phyloP scores from a whole-genome alignment of 768 basidiomycete genomes.

The Rossbeevera mucosa region DNA sequence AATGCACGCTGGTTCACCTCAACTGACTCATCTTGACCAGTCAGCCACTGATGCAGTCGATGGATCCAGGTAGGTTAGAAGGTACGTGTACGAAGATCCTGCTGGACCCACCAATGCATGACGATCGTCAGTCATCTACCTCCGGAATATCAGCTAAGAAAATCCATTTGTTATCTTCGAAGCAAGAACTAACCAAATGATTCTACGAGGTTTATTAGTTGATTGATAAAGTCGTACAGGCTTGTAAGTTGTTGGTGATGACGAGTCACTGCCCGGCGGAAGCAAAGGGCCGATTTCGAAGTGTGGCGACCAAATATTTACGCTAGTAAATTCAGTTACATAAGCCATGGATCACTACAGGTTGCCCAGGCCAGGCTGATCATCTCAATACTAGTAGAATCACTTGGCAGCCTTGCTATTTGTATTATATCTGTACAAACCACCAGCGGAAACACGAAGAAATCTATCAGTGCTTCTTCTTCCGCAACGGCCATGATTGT shows the following conservation, averaged over 20 bases:
- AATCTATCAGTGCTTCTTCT: too few relatives aligned
- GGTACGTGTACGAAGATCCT: not conserved
- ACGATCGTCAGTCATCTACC: constrained; percentile 28
- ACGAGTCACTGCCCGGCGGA: not conserved
- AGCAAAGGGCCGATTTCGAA: not conserved
- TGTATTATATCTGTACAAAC: too few relatives aligned
- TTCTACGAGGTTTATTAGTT: not conserved
- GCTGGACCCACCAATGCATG: constrained; percentile 23
- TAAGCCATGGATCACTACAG: too few relatives aligned
- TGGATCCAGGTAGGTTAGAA: not conserved
- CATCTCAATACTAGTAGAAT: too few relatives aligned
- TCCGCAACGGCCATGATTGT: too few relatives aligned
- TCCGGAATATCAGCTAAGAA: not conserved
- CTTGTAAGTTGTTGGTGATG: not conserved
- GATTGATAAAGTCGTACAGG: not conserved
- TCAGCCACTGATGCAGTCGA: constrained; percentile 38
- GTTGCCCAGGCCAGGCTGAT: too few relatives aligned
- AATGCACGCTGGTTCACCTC: constrained; percentile 95
- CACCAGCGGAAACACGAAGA: too few relatives aligned
- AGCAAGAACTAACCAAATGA: not conserved
- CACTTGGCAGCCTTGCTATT: too few relatives aligned
- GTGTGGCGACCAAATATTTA: not conserved
- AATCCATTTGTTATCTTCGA: not conserved
- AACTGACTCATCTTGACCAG: constrained; percentile 74
- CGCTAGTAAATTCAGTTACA: too few relatives aligned